Conservation (phyloP, 495 filamentous ascomycete species). For the Aspergillus egyptiacus region DNA sequence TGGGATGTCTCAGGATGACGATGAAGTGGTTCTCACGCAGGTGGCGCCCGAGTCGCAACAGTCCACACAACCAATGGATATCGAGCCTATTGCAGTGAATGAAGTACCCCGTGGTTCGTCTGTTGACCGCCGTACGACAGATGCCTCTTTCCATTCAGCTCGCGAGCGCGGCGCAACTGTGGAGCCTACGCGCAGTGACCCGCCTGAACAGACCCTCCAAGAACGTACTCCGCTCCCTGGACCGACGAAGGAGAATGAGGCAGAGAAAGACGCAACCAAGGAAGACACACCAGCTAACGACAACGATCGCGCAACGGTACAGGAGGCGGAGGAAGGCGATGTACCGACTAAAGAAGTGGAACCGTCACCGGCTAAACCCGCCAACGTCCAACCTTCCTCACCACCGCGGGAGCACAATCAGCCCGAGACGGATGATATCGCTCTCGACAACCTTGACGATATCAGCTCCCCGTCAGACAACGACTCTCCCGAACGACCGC, state of each 20-base stretch:
- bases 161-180: conserved; percentile 48
- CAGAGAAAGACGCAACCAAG: conserved; percentile 8
- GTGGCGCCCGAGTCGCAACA: conserved; percentile 30
- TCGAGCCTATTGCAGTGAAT: conserved; percentile 31
- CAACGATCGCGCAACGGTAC: background rate
- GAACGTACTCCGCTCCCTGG: conserved; percentile 17
- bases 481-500: conserved; percentile 55
- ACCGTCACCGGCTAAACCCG: conserved; percentile 21
- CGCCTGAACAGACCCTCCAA: conserved; percentile 18
- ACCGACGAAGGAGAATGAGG: conserved; percentile 10
- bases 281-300: conserved; percentile 20
- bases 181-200: conserved; percentile 28
- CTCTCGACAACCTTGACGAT: conserved; percentile 48
- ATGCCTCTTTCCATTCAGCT: conserved; percentile 62
- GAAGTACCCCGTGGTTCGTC: conserved; percentile 23
- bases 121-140: conserved; percentile 47
- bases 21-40: conserved; percentile 31
- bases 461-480: conserved; percentile 55
- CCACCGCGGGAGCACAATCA: conserved; percentile 22
- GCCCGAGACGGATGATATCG: conserved; percentile 43
- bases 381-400: conserved; percentile 8
- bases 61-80: conserved; percentile 33
- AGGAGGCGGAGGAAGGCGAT: conserved; percentile 5
- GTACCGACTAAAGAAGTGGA: conserved; percentile 2
- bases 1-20: conserved; percentile 57